Evolutionary conservation across 2,329 filamentous ascomycete genomes (phyloP), one percentile per base, ranked within the genome.

Genomic region (Xylaria sp.): DNA sequence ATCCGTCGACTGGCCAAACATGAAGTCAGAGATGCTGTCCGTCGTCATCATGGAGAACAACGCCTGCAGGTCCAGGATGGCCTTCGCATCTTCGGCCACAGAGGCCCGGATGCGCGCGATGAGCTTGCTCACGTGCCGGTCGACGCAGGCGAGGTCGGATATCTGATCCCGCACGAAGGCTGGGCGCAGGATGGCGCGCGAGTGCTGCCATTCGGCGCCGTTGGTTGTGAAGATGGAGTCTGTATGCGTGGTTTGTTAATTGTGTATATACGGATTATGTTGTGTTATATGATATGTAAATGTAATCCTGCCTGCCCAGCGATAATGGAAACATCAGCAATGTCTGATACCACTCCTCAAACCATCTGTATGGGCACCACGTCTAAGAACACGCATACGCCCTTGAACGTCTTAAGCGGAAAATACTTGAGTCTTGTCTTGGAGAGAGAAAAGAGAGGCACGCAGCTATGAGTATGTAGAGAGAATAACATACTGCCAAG

Each of bases 141-240:
- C 92, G 73, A 94, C 90, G 55, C 90, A 88, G 46, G 89, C 84
- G 28, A 95, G 83, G 77, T 95, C 91, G 44, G 90, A 89, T 44
- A 88, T 82, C 77, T 88, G 85, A 68, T 86, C 82, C 20, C 84
- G 80, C 20, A 84, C 82, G 70, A 88, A 88, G 71, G 84, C 83
- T 0, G 88, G 88, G 18, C 86, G 80, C 23, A 90, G 81, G 74
- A 88, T 80, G 6, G 84, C 81, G 12, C 87, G 81, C 0, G 84
- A 83, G n/a, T 82, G 80, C 52, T 85, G 83, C 88, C 88, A 90
- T 37, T 80, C 79, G 18, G 77, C 72, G 0, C 87, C 88, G 73
- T 89, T 87, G 34, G 81, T 81, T 2, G 82, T 83, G 74, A 90
- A 89, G 64, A 90, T 88, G 39, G 85, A 85, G 58, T 74, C 72